Base-by-base conservation (phyloP, 768 basidiomycete species). In the Terana coerulea region DNA sequence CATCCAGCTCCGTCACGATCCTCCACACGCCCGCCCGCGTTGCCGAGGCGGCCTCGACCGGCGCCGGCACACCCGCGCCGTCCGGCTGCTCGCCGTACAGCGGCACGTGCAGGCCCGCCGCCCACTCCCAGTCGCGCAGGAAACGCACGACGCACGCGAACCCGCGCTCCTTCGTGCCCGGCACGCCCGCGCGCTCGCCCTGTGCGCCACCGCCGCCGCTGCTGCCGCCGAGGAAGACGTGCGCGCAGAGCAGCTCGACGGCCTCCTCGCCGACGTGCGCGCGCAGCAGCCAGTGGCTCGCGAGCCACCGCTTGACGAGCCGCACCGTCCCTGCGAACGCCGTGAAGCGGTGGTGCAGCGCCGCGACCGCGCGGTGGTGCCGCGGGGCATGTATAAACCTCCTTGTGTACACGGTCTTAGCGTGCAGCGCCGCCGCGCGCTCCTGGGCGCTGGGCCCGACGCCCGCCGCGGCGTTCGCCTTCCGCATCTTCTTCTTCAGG, bases 231-330 rank as follows among this genome's bases (percentile, higher is more conserved):
- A 93, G 71, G 63, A 95, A 98, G 14, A 88, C 74, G 29, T 73
- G 72, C 0, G 92, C 90, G 65, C 90, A 91, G 35, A 99, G 66
- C 15, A 98, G 72, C 67, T 99, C 97, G 30, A 91, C 78, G 0
- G 80, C 84, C 64, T 98, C 92, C 52, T 83, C 79, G 5, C 78
- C 76, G 47, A 98, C 73, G 58, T 91, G 87, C 0, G 75, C 68
- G 3, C 78, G 75, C 29, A 98, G 77, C 51, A 97, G 76, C 86
- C 89, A 91, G 64, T 99, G 97, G 6, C 87, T 74, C 0, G 89
- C 83, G 48, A 98, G 72, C 97, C 97, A 99, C 36, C 95, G 80
- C 71, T 98, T 95, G 45, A 90, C 79, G 14, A 98, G 76, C 33
- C 97, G 78, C 14, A 91, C 88, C 0, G 95, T 93, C 8, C 87